Conservation (phyloP, 768 basidiomycete species). For the Panellus pusillus region DNA sequence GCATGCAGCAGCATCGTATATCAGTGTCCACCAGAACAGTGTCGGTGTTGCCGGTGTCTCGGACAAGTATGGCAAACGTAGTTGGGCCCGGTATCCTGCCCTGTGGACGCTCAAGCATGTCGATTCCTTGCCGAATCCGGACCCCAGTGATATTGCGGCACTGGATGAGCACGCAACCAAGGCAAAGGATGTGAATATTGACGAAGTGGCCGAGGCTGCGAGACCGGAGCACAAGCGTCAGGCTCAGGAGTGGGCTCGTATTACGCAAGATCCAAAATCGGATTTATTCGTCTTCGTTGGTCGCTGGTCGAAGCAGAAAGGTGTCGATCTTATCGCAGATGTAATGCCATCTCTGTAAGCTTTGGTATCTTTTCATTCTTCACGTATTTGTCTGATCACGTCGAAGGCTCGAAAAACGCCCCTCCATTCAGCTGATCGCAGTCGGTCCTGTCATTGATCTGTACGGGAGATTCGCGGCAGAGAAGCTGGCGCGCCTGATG, state of each 20-base stretch:
- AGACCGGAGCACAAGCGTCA: slow-evolving; percentile 90
- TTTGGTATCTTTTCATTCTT: neutral
- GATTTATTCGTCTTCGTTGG: slow-evolving; percentile 96
- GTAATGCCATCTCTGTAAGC: slow-evolving; percentile 85
- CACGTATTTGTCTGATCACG: slow-evolving; percentile 7
- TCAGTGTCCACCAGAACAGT: slow-evolving; percentile 90
- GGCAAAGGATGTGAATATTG: slow-evolving; percentile 73
- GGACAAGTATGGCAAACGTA: slow-evolving; percentile 96
- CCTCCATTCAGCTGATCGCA: slow-evolving; percentile 81
- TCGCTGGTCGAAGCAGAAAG: slow-evolving; percentile 98
- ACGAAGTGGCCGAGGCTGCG: slow-evolving; percentile 78
- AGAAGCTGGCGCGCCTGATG: slow-evolving; percentile 91
- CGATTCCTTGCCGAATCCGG: slow-evolving; percentile 92
- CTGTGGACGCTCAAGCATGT: slow-evolving; percentile 96
- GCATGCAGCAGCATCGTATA: slow-evolving; percentile 90
- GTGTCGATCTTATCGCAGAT: slow-evolving; percentile 96
- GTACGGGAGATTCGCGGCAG: slow-evolving; percentile 93
- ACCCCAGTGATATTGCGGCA: slow-evolving; percentile 92
- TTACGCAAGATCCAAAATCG: slow-evolving; percentile 86
- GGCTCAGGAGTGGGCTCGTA: slow-evolving; percentile 93
- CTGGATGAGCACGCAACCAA: slow-evolving; percentile 76
- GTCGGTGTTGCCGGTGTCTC: slow-evolving; percentile 95
- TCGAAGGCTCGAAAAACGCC: slow-evolving; percentile 76
- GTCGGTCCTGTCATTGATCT: slow-evolving; percentile 96
- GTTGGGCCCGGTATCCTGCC: slow-evolving; percentile 95